Evolutionary conservation across 2,329 filamentous ascomycete genomes (phyloP), one percentile per base, ranked within the genome.

Genomic region (Nothophoma quercina): DNA sequence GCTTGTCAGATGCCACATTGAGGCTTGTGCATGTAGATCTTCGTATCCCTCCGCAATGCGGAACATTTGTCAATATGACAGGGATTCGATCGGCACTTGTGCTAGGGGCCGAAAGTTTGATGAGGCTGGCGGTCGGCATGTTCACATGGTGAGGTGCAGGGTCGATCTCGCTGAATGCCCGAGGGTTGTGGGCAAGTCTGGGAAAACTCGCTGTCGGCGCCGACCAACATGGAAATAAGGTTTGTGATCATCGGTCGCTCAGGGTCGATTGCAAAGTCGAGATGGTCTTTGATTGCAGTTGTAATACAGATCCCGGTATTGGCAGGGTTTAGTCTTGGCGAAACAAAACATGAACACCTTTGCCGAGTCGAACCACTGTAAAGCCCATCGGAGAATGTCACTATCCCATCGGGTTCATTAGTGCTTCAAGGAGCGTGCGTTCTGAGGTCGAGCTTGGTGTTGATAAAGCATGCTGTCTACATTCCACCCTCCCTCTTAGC

Each of bases 401-500:
- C n/a, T n/a, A n/a, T n/a, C n/a, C n/a, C n/a, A n/a, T n/a, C n/a
- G n/a, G n/a, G n/a, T n/a, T n/a, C n/a, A n/a, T n/a, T n/a, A n/a
- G n/a, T n/a, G n/a, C n/a, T n/a, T n/a, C n/a, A n/a, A n/a, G n/a
- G n/a, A n/a, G n/a, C n/a, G n/a, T n/a, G n/a, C n/a, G n/a, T n/a
- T n/a, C n/a, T n/a, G n/a, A n/a, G n/a, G n/a, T n/a, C n/a, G n/a
- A n/a, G n/a, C n/a, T n/a, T n/a, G n/a, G n/a, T n/a, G n/a, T n/a
- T n/a, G n/a, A 6, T 26, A 10, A 15, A n/a, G 13, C 8, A 7
- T 6, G 7, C 5, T 3, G 8, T 22, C 47, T 64, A 75, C 18
- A 72, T 72, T 22, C 72, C 72, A 0, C 73, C 71, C 60, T 75
- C 72, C 3, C 71, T 43, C 63, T 75, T 75, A 6, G 72, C 72